Evolutionary conservation across 768 basidiomycete genomes (phyloP).

Genomic region (Boletales sp.): DNA sequence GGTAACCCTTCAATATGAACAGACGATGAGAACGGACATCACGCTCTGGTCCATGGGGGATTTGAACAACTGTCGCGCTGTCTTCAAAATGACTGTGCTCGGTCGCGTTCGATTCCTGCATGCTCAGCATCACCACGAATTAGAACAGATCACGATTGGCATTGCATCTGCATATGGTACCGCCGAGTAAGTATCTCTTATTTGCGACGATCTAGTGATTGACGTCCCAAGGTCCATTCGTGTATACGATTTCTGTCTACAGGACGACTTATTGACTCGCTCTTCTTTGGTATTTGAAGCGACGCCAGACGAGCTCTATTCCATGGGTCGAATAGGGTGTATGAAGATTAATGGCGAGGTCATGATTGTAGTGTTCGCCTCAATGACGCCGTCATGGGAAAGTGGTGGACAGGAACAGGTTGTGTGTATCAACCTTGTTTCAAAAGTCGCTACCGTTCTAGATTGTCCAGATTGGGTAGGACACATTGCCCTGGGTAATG

Average conservation of each 20-base stretch:
- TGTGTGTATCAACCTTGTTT: conserved; percentile 19
- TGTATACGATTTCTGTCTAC: conserved; percentile 21
- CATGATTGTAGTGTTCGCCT: conserved; percentile 14
- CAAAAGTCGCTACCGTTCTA: conserved; percentile 9
- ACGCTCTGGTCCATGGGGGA: conserved; percentile 43
- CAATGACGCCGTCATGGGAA: neutral
- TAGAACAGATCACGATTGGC: conserved; percentile 19
- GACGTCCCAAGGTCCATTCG: conserved; percentile 18
- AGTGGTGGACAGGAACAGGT: conserved; percentile 4
- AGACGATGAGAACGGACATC: conserved; percentile 35
- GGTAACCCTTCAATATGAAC: conserved; percentile 39
- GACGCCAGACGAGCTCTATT: conserved; percentile 8
- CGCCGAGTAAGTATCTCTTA: conserved; percentile 14
- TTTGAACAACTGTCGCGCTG: conserved; percentile 22
- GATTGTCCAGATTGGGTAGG: conserved; percentile 19
- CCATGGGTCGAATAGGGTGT: conserved; percentile 14
- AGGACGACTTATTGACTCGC: neutral
- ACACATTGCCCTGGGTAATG: neutral
- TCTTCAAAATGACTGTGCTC: conserved; percentile 26
- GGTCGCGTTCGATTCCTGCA: conserved; percentile 34
- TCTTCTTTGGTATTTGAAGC: conserved; percentile 18
- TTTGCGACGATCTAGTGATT: neutral
- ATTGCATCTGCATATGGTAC: conserved; percentile 13
- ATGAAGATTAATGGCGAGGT: conserved; percentile 23
- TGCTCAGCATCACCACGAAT: conserved; percentile 23